Conservation (phyloP, 2,329 filamentous ascomycete genomes). For the Pseudocercospora cruenta region DNA sequence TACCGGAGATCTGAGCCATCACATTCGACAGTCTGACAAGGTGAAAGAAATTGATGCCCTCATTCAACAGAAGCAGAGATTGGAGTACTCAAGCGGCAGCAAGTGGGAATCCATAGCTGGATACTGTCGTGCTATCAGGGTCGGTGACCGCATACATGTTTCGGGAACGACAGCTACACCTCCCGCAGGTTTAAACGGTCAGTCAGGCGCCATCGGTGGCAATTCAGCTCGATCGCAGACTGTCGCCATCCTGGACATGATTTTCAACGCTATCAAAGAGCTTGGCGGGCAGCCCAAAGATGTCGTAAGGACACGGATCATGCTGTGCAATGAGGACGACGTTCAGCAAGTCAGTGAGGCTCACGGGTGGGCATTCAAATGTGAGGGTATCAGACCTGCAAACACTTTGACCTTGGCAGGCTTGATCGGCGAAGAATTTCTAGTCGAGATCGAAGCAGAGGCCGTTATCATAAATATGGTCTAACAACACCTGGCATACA, state of each 20-base stretch:
- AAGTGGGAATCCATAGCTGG: conserved; percentile 4
- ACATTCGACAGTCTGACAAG: not conserved
- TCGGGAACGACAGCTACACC: not conserved
- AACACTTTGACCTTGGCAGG: conserved; percentile 3
- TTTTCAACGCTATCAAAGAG: conserved; percentile 1
- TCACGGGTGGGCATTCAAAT: not conserved
- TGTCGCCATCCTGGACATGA: not conserved
- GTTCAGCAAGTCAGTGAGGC: not conserved
- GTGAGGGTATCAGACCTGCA: not conserved
- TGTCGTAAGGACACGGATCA: not conserved
- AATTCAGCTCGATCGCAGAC: not conserved
- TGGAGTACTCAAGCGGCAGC: conserved; percentile 1
- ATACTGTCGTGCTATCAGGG: conserved; percentile 1
- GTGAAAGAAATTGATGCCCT: not conserved
- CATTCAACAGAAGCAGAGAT: not conserved
- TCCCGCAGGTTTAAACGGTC: not conserved
- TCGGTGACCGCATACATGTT: not conserved
- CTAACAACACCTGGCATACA: not conserved
- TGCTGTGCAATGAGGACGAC: not conserved
- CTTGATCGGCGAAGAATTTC: not conserved
- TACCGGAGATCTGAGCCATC: not conserved
- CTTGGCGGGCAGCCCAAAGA: not conserved
- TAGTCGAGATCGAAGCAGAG: conserved; percentile 11
- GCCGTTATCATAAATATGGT: not conserved
- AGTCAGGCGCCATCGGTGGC: not conserved